phyloP scores from a whole-genome alignment of 352 stramenopile species.

The Pythium oligandrum region DNA sequence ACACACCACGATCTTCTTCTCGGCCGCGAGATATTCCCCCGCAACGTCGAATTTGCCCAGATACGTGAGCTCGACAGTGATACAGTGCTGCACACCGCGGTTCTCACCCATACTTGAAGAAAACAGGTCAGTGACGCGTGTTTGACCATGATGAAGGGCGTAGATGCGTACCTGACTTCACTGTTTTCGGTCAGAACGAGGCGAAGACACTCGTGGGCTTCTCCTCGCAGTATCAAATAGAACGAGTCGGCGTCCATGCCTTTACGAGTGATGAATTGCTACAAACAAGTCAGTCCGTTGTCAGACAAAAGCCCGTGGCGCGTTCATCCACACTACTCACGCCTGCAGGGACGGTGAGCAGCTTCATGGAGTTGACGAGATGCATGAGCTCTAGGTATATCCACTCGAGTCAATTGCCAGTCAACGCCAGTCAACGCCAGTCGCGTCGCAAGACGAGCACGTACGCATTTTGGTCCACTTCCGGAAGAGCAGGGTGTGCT shows the following conservation, averaged over 20 bases:
- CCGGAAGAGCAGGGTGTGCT: constrained; percentile 73
- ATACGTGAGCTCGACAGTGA: constrained; percentile 74
- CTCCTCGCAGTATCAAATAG: constrained; percentile 67
- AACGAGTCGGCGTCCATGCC: constrained; percentile 72
- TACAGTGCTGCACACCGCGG: constrained; percentile 49
- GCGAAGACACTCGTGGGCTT: constrained; percentile 65
- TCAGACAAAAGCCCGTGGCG: no score
- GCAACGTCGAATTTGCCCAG: constrained; percentile 78
- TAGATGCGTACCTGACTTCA: constrained; percentile 35
- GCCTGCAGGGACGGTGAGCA: constrained; percentile 47
- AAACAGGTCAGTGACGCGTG: background rate
- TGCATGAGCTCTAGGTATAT: constrained; percentile 70
- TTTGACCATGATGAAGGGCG: background rate
- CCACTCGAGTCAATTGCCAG: no score
- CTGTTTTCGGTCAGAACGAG: constrained; percentile 57
- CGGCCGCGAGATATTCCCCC: constrained; percentile 69
- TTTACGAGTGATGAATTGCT: constrained; percentile 82
- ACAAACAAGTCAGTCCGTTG: background rate
- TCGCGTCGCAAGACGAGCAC: constrained; percentile 3
- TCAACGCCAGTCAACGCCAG: no score
- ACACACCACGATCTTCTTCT: constrained; percentile 62
- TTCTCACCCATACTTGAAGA: constrained; percentile 44
- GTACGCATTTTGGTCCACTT: constrained; percentile 84
- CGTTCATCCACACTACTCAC: constrained; percentile 15
- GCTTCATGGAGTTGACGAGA: constrained; percentile 81